phyloP scores from a whole-genome alignment of 179 eudicot genomes.

The Spinacia oleracea region DNA sequence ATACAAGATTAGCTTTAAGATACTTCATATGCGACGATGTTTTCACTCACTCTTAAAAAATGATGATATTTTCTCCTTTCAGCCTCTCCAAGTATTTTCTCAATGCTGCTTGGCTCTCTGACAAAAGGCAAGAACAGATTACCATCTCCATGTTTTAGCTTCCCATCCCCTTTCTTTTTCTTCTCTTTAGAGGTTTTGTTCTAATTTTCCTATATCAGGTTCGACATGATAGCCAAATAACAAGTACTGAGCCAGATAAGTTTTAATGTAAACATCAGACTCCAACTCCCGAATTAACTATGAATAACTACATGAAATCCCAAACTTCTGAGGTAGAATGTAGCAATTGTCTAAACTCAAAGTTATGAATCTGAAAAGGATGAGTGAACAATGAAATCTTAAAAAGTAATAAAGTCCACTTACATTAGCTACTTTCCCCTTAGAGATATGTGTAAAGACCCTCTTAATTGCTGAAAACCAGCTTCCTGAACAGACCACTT shows the following conservation, averaged over 20 bases:
- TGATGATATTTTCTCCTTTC: too few relatives aligned
- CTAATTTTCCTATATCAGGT: constrained; percentile 56
- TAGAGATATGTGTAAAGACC: constrained; percentile 73
- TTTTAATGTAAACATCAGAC: neutral
- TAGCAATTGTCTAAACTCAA: neutral
- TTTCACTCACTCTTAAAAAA: too few relatives aligned
- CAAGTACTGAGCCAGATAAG: neutral
- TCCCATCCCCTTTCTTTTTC: constrained; percentile 60
- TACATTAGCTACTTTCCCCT: constrained; percentile 75
- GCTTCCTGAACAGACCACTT: constrained; percentile 91
- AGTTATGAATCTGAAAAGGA: neutral
- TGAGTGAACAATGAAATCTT: neutral
- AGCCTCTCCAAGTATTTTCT: constrained; percentile 84
- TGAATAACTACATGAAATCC: neutral
- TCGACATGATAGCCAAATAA: neutral
- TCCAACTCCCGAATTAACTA: neutral
- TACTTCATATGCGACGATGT: too few relatives aligned
- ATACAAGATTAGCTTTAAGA: too few relatives aligned
- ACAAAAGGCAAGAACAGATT: constrained; percentile 79
- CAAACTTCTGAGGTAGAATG: neutral
- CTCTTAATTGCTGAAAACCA: constrained; percentile 93
- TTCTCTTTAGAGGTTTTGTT: constrained; percentile 69
- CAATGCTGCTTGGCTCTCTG: constrained; percentile 91
- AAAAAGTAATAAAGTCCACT: constrained; percentile 34
- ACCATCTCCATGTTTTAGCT: constrained; percentile 60